phyloP scores from a whole-genome alignment of 2,329 filamentous ascomycete species.

The Chaetomiaceae sp. region DNA sequence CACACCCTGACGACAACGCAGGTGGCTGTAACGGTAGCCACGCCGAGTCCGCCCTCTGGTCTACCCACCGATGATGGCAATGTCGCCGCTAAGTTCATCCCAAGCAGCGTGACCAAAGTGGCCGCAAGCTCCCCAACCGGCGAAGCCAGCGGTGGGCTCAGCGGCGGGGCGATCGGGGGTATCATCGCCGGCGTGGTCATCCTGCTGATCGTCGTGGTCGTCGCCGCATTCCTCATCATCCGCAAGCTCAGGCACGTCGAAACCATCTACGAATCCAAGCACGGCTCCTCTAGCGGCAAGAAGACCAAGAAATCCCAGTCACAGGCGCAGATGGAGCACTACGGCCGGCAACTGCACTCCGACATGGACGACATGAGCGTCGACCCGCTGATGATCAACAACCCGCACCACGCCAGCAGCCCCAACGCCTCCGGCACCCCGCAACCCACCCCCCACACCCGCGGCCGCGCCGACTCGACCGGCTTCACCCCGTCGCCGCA shows the following conservation, averaged over 20 bases:
- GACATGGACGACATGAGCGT: constrained; percentile 39
- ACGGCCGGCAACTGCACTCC: constrained; percentile 29
- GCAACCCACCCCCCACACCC: constrained; percentile 2
- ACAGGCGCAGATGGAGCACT: constrained; percentile 33
- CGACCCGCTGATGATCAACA: constrained; percentile 34
- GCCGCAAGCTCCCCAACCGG: constrained; percentile 27
- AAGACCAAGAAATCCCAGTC: constrained; percentile 26
- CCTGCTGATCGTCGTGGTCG: constrained; percentile 42
- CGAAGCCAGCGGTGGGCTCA: constrained; percentile 20
- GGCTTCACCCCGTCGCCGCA: constrained; percentile 19
- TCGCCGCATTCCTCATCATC: constrained; percentile 43
- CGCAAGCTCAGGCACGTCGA: constrained; percentile 43
- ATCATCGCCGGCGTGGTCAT: constrained; percentile 47
- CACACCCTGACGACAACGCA: constrained; percentile 35
- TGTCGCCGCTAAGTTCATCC: constrained; percentile 38
- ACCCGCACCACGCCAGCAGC: not conserved
- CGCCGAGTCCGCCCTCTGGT: constrained; percentile 31
- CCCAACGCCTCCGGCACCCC: constrained; percentile 12
- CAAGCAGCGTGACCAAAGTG: constrained; percentile 39
- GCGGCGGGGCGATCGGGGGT: constrained; percentile 37
- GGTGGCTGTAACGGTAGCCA: constrained; percentile 35
- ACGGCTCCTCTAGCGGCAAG: constrained; percentile 31
- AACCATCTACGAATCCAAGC: constrained; percentile 32
- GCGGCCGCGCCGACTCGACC: constrained; percentile 20
- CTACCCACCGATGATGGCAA: constrained; percentile 23